A percentile compares a stretch with the other conserved stretches of the same genome.
Evolutionary conservation across 495 filamentous ascomycete genomes (phyloP).

Genomic region (Daldinia grandis): DNA sequence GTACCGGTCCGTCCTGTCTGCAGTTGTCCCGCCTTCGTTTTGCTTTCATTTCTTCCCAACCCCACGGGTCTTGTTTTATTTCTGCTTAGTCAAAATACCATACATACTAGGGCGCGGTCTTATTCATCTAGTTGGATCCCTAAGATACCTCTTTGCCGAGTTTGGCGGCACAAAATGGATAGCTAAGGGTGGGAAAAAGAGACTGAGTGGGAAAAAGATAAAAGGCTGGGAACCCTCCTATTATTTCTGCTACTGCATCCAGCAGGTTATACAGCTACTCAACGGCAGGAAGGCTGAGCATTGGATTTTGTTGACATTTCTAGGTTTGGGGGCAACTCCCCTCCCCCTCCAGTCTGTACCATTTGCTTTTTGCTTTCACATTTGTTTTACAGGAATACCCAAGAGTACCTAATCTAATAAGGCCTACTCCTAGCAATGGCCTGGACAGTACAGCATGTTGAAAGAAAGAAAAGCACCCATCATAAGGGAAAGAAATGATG

Average conservation of each 20-base stretch:
- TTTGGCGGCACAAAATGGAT: slow-evolving; percentile 26
- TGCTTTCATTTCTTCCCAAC: slow-evolving; percentile 18
- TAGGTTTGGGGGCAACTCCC: slow-evolving; percentile 20
- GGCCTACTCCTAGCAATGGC: slow-evolving; percentile 12
- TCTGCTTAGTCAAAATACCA: slow-evolving; percentile 4
- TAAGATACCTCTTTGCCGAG: slow-evolving; percentile 12
- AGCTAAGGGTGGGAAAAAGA: slow-evolving; percentile 24
- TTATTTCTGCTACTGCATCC: slow-evolving; percentile 9
- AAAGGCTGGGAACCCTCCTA: slow-evolving; percentile 24
- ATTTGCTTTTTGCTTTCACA: slow-evolving; percentile 6
- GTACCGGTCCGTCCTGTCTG: slow-evolving; percentile 9
- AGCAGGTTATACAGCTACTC: slow-evolving; percentile 28
- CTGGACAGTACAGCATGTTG: slow-evolving; percentile 24
- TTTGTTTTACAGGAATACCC: slow-evolving; percentile 33
- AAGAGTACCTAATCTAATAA: slow-evolving; percentile 39
- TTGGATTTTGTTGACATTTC: slow-evolving; percentile 25
- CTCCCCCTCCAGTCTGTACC: slow-evolving; percentile 34
- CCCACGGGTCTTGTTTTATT: background rate
- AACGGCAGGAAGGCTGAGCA: slow-evolving; percentile 15
- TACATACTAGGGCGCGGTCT: slow-evolving; percentile 4
- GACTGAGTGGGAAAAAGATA: slow-evolving; percentile 25
- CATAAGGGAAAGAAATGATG: slow-evolving; percentile 11
- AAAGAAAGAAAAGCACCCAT: slow-evolving; percentile 28
- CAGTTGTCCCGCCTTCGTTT: background rate
- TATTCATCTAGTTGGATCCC: slow-evolving; percentile 26